Base-by-base conservation (phyloP, 2,329 filamentous ascomycete genomes). In the Exophiala mesophila region DNA sequence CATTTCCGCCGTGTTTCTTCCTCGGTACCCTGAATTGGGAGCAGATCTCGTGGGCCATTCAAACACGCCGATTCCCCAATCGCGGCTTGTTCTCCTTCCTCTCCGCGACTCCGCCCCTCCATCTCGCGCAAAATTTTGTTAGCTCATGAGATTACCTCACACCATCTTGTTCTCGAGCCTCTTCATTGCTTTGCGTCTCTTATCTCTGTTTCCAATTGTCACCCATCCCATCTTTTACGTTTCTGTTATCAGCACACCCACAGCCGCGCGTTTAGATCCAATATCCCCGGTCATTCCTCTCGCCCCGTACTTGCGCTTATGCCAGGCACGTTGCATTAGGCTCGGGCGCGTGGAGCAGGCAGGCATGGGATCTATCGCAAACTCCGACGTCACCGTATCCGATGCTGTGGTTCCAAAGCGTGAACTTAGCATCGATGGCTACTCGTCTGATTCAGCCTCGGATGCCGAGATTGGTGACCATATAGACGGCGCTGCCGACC, bases 291-390 rank as follows among this genome's bases (percentile, higher is more conserved):
- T 50, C 39, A 35, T 28, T 24, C 19, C 20, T 40, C 26, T 40
- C 18, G 28, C 38, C 17, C 39, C 43, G 16, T 39, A 44, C 38
- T 38, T 36, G 46, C 47, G 52, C 52, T 54, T 56, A 56, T 56
- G 50, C 46, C 50, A 54, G 49, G 50, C 37, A 53, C 47, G 35
- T 49, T 45, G 50, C 46, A 53, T 53, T 54, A 56, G 50, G 41
- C 51, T 48, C 46, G 39, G 43, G 43, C 21, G 40, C 46, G 39
- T 49, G 38, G 47, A 50, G 41, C 24, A 47, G 44, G 43, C 59
- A 70, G 44, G 43, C 59, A 70, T 70, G 66, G 66, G 69, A 61
- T 68, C 68, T 52, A 62, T 68, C 60, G 60, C 66, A 51, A 56
- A 60, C 54, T 55, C 59, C 53, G 57, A 63, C 51, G 58, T 60